Percentiles rank a stretch among this genome's conserved stretches.
These are phyloP conservation scores for Schwanniomyces vanrijiae DNA, from an alignment of 805 yeast genomes.

Conservation along the genomic window DNA sequence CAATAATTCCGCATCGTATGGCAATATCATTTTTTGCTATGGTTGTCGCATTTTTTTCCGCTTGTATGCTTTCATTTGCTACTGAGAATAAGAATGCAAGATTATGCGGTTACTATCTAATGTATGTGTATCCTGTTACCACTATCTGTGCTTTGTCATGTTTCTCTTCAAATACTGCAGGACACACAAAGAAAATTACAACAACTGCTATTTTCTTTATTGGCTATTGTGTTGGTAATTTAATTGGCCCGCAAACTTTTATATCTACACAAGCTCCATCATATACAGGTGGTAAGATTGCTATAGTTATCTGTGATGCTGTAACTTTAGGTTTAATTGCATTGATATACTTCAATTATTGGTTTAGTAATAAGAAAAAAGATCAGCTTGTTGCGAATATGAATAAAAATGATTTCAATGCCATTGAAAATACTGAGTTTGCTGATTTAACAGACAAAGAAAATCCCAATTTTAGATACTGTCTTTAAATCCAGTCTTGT, in stretches of 20 bases:
- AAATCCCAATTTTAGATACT: constrained; percentile 38
- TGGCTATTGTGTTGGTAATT: constrained; percentile 29
- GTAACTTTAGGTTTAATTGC: constrained; percentile 4
- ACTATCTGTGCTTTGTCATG: constrained; percentile 18
- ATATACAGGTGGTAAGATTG: constrained; percentile 22
- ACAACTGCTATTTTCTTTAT: constrained; percentile 24
- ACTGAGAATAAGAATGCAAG: constrained; percentile 30
- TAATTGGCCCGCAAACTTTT: constrained; percentile 28
- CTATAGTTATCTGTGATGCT: constrained; percentile 6
- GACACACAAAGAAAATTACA: constrained; percentile 27
- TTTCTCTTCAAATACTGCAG: constrained; percentile 25
- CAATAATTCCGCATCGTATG: constrained; percentile 23
- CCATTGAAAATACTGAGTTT: constrained; percentile 37
- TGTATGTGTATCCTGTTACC: constrained; percentile 26
- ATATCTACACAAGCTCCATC: constrained; percentile 23
- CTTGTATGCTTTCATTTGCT: constrained; percentile 46
- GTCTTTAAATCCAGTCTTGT: constrained; percentile 13
- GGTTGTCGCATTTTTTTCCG: background rate
- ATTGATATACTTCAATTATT: constrained; percentile 2
- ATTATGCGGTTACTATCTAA: constrained; percentile 39
- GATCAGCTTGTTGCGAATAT: constrained; percentile 6
- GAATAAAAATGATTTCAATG: constrained; percentile 11
- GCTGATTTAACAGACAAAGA: constrained; percentile 48
- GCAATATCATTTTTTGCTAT: constrained; percentile 20
- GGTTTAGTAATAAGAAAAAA: constrained; percentile 12